Percentiles rank a stretch among this genome's conserved stretches.
Evolutionary conservation across 2,329 filamentous ascomycete species (phyloP).

Genomic region (Clonostachys byssicola): DNA sequence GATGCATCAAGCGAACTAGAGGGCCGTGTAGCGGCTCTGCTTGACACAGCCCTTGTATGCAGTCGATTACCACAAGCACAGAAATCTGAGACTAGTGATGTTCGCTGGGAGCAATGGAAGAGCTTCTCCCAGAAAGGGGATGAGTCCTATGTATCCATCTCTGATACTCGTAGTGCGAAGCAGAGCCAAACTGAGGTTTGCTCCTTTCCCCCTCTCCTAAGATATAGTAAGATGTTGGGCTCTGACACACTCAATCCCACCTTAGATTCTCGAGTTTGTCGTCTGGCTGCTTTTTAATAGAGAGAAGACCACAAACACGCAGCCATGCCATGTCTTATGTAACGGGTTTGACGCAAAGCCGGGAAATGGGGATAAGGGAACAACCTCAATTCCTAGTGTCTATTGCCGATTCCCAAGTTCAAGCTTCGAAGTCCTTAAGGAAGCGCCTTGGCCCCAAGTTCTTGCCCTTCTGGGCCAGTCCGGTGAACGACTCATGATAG

Average conservation of each 20-base stretch:
- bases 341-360: constrained; percentile 61
- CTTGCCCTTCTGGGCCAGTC: constrained; percentile 69
- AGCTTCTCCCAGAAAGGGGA: constrained; percentile 60
- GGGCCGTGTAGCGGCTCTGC: constrained; percentile 45
- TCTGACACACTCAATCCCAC: too few relatives aligned
- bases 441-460: constrained; percentile 69
- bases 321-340: constrained; percentile 73
- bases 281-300: constrained; percentile 74
- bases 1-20: constrained; percentile 23
- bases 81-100: constrained; percentile 16
- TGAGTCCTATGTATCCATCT: constrained; percentile 50
- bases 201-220: not conserved
- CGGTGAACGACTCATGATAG: constrained; percentile 73
- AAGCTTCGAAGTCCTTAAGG: constrained; percentile 65
- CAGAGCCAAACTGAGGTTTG: constrained; percentile 56
- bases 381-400: constrained; percentile 59
- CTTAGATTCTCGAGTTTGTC: constrained; percentile 69
- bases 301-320: constrained; percentile 33
- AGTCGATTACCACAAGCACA: constrained; percentile 22
- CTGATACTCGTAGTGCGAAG: constrained; percentile 22
- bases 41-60: constrained; percentile 70
- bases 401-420: constrained; percentile 62
- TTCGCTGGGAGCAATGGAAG: constrained; percentile 50
- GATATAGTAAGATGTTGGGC: constrained; percentile 4
- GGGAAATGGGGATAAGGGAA: constrained; percentile 16